phyloP scores from a whole-genome alignment of 2,329 filamentous ascomycete genomes.

The Aspergillus aculeatus region DNA sequence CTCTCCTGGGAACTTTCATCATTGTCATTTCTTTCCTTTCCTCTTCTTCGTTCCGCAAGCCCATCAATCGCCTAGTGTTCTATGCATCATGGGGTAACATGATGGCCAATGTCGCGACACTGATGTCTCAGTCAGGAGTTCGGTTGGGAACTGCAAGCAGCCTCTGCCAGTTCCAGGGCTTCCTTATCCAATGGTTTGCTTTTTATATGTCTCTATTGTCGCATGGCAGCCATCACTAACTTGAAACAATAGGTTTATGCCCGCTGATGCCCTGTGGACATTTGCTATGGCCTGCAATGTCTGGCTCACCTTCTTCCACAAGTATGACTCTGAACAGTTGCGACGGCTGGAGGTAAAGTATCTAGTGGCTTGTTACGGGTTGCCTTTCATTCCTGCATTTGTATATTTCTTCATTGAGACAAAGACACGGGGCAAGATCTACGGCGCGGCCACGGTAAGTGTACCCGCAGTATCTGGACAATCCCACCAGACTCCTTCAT shows the following conservation, averaged over 20 bases:
- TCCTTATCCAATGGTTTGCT: conserved; percentile 77
- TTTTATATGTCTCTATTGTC: background rate
- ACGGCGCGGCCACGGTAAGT: conserved; percentile 66
- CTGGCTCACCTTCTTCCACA: conserved; percentile 75
- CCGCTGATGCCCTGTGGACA: conserved; percentile 73
- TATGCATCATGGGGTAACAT: conserved; percentile 82
- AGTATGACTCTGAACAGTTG: conserved; percentile 65
- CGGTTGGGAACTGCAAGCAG: conserved; percentile 48
- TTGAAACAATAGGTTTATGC: conserved; percentile 63
- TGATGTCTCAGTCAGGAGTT: conserved; percentile 67
- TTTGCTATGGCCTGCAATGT: conserved; percentile 83
- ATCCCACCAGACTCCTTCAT: background rate
- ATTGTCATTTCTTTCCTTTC: conserved; percentile 69
- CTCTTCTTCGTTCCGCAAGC: conserved; percentile 73
- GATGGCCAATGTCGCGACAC: conserved; percentile 71
- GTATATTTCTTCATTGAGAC: conserved; percentile 64
- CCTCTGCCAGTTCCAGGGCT: conserved; percentile 73
- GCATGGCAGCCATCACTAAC: background rate
- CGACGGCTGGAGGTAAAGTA: conserved; percentile 71
- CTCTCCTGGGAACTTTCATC: conserved; percentile 67
- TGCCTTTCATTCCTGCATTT: conserved; percentile 69
- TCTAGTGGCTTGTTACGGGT: conserved; percentile 66
- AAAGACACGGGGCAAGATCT: conserved; percentile 57
- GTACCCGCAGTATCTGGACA: background rate
- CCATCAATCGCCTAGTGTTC: conserved; percentile 83